Evolutionary conservation across 192 early-diverging fungal genomes (phyloP).

Genomic region (Jimgerdemannia flammicorona): DNA sequence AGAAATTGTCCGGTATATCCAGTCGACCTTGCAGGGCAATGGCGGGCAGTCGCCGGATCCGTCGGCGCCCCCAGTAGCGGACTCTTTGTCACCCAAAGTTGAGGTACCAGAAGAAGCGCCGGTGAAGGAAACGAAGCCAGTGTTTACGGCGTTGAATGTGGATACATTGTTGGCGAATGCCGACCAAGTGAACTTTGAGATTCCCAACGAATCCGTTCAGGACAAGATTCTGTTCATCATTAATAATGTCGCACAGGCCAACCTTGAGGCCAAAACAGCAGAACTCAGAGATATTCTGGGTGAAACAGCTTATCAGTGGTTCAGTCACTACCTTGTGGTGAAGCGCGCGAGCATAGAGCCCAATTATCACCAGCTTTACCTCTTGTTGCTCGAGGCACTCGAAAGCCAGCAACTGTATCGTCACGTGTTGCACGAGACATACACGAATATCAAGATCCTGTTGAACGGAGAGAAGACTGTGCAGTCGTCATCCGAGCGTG

Average conservation of each 20-base stretch:
- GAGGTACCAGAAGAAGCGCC: constrained; percentile 10
- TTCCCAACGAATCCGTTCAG: constrained; percentile 41
- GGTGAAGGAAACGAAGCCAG: constrained; percentile 16
- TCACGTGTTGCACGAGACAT: constrained; percentile 88
- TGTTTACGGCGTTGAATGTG: constrained; percentile 62
- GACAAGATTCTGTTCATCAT: constrained; percentile 98
- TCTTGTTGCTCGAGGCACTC: constrained; percentile 77
- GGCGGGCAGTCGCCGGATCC: constrained; percentile 8
- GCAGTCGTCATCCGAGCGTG: constrained; percentile 83
- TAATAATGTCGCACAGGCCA: constrained; percentile 91
- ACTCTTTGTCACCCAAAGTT: constrained; percentile 1
- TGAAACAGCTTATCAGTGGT: constrained; percentile 77
- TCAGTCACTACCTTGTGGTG: constrained; percentile 91
- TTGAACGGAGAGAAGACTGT: constrained; percentile 94
- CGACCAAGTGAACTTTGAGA: constrained; percentile 38
- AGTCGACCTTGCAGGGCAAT: constrained; percentile 35
- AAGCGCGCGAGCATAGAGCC: constrained; percentile 96
- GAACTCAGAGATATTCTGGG: constrained; percentile 77
- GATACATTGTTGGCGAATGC: constrained; percentile 48
- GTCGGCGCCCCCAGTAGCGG: constrained; percentile 1
- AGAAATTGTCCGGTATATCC: constrained; percentile 67
- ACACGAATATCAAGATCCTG: constrained; percentile 79
- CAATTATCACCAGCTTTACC: constrained; percentile 93
- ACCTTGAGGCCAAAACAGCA: constrained; percentile 70
- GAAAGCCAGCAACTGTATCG: constrained; percentile 60